These are phyloP conservation scores for Pythium phragmitis DNA, from an alignment of 352 stramenopile genomes.

Conservation along the genomic window DNA sequence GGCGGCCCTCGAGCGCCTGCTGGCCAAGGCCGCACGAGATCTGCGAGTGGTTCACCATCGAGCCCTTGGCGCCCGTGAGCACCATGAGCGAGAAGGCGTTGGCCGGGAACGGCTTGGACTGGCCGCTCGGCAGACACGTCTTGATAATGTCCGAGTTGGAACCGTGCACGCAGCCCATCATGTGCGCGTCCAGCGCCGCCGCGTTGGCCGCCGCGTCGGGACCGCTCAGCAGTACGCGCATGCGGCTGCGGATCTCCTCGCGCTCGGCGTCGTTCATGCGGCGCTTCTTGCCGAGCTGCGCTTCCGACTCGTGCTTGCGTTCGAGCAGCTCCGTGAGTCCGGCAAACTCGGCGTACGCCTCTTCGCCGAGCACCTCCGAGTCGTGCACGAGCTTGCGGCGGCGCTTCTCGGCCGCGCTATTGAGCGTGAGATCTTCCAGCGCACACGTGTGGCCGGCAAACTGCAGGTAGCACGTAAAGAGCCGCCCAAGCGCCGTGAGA, in stretches of 20 bases:
- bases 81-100: constrained; percentile 99
- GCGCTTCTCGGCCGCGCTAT: constrained; percentile 89
- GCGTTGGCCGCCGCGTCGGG: constrained; percentile 73
- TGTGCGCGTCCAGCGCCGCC: constrained; percentile 83
- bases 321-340: constrained; percentile 68
- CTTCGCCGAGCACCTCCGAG: constrained; percentile 75
- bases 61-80: constrained; percentile 98
- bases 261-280: constrained; percentile 86
- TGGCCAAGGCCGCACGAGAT: constrained; percentile 99
- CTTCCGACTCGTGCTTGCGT: constrained; percentile 48
- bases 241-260: constrained; percentile 65
- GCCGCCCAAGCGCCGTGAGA: constrained; percentile 78
- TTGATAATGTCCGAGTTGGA: constrained; percentile 99
- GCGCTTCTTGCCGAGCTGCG: constrained; percentile 57
- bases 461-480: constrained; percentile 98
- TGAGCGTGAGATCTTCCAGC: constrained; percentile 98
- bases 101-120: constrained; percentile 97
- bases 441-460: constrained; percentile 98
- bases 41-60: constrained; percentile 99
- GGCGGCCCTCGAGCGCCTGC: constrained; percentile 98
- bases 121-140: constrained; percentile 96
- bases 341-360: constrained; percentile 85
- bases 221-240: constrained; percentile 71
- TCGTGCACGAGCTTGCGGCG: constrained; percentile 89
- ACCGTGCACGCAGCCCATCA: constrained; percentile 89